These are phyloP conservation scores for Candida tropicalis DNA, from an alignment of 1,139 yeast genomes.

Conservation along the genomic window DNA sequence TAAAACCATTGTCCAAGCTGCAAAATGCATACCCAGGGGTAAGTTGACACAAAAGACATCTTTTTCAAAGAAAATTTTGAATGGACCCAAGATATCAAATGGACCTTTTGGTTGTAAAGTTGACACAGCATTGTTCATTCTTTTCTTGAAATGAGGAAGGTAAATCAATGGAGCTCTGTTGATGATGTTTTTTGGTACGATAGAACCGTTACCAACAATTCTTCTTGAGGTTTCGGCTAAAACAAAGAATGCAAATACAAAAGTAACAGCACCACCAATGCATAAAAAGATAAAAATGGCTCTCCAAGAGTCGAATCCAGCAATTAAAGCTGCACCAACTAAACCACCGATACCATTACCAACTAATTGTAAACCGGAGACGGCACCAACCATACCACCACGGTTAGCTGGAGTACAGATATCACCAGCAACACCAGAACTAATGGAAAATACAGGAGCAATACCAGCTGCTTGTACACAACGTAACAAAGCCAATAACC, in stretches of 20 bases:
- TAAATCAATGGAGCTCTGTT: constrained; percentile 28
- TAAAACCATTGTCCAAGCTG: constrained; percentile 40
- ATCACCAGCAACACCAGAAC: constrained; percentile 45
- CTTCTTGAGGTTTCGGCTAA: constrained; percentile 41
- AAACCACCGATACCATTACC: constrained; percentile 46
- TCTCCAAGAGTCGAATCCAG: constrained; percentile 36
- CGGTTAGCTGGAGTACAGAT: constrained; percentile 38
- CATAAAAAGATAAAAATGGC: constrained; percentile 41
- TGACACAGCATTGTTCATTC: constrained; percentile 28
- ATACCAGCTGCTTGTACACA: constrained; percentile 46
- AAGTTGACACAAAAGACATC: constrained; percentile 28
- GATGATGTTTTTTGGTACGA: constrained; percentile 25
- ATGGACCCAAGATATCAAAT: constrained; percentile 32
- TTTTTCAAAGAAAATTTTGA: constrained; percentile 28
- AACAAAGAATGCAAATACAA: constrained; percentile 24
- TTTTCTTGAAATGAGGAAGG: constrained; percentile 26
- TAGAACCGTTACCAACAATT: constrained; percentile 43
- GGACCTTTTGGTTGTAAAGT: constrained; percentile 28
- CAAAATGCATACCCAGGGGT: constrained; percentile 40
- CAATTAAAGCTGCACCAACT: constrained; percentile 38
- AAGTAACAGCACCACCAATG: constrained; percentile 38
- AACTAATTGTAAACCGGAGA: constrained; percentile 36
- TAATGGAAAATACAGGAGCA: constrained; percentile 43
- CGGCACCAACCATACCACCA: constrained; percentile 44
- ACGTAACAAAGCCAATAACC: constrained; percentile 39